Conservation (phyloP, 2,329 filamentous ascomycete genomes). For the Apiospora marii region DNA sequence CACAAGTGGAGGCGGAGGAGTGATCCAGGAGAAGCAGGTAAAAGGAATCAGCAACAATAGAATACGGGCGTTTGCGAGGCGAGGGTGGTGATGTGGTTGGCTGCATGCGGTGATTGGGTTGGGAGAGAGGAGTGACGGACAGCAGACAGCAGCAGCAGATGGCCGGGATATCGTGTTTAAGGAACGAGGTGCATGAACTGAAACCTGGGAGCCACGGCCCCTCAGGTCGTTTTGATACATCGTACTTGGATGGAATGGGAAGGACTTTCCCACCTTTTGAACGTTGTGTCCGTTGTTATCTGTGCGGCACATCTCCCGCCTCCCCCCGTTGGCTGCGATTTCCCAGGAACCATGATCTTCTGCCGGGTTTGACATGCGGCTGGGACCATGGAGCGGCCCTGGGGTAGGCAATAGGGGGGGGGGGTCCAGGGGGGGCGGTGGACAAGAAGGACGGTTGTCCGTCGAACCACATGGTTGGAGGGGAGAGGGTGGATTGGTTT, state of each 20-base stretch:
- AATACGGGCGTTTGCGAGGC: neutral
- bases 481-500: neutral
- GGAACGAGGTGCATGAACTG: conserved; percentile 11
- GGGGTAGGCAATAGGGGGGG: neutral
- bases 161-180: conserved; percentile 5
- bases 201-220: conserved; percentile 19
- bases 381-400: conserved; percentile 1
- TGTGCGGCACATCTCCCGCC: conserved; percentile 4
- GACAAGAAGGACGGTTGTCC: neutral
- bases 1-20: neutral
- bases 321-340: conserved; percentile 12
- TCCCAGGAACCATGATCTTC: conserved; percentile 20
- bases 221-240: conserved; percentile 15
- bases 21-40: neutral
- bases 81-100: neutral
- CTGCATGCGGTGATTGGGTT: neutral
- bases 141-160: neutral
- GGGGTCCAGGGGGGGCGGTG: neutral
- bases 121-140: neutral
- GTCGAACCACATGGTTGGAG: conserved; percentile 19
- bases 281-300: neutral
- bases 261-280: conserved; percentile 1
- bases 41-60: neutral
- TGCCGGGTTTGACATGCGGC: conserved; percentile 8
- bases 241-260: neutral